phyloP scores from a whole-genome alignment of 1,139 yeast genomes.

The Saccharomyces pastorianus region DNA sequence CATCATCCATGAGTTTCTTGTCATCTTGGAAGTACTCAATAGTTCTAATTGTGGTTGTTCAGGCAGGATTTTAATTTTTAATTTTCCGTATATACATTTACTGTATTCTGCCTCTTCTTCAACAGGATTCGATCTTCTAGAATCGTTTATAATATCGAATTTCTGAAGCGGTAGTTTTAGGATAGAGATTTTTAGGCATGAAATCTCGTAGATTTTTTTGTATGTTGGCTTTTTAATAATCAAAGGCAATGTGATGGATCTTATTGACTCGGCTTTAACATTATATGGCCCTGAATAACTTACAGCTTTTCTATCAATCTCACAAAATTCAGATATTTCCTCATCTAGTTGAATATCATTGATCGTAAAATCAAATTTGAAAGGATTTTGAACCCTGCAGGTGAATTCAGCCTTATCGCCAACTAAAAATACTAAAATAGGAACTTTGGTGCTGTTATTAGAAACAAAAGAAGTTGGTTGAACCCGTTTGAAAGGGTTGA shows the following conservation, averaged over 20 bases:
- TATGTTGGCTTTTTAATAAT: conserved; percentile 40
- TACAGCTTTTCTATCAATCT: conserved; percentile 15
- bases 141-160: conserved; percentile 11
- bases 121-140: conserved; percentile 4
- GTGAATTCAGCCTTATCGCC: conserved; percentile 49
- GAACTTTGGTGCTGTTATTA: conserved; percentile 8
- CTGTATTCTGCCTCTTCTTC: conserved; percentile 1
- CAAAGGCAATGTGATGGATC: conserved; percentile 37
- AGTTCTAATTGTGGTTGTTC: conserved; percentile 29
- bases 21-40: conserved; percentile 16
- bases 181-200: conserved; percentile 41
- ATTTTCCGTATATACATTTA: conserved; percentile 6
- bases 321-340: conserved; percentile 31
- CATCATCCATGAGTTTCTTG: conserved; percentile 41
- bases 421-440: conserved; percentile 35
- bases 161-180: conserved; percentile 37
- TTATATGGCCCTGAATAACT: conserved; percentile 22
- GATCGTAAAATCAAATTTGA: conserved; percentile 63
- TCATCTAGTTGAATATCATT: conserved; percentile 41
- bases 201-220: conserved; percentile 29
- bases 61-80: conserved; percentile 21
- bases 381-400: conserved; percentile 70
- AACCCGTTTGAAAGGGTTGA: conserved; percentile 26
- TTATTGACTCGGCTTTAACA: conserved; percentile 37
- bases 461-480: conserved; percentile 14